Conservation (phyloP, 176 grass and related monocot genomes). For the Otatea glauca region DNA sequence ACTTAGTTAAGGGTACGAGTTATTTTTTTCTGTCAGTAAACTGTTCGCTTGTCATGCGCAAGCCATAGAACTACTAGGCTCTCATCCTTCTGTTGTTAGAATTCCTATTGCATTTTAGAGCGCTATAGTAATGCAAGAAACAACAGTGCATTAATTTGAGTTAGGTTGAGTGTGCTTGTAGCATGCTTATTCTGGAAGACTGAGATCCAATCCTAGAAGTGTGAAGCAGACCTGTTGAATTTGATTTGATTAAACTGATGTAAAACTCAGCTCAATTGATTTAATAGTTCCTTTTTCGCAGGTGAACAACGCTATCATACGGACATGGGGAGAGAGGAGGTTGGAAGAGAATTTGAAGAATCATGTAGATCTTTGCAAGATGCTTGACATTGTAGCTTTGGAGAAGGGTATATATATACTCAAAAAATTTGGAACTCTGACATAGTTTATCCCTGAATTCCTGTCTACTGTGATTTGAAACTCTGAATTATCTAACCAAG, state of each 20-base stretch:
- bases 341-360: constrained; percentile 75
- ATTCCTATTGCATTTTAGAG: neutral
- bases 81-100: neutral
- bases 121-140: neutral
- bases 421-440: neutral
- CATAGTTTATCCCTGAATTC: neutral
- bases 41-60: neutral
- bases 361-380: constrained; percentile 85
- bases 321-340: constrained; percentile 75
- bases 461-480: neutral
- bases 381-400: constrained; percentile 75
- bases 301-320: constrained; percentile 77
- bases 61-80: neutral
- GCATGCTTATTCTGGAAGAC: neutral
- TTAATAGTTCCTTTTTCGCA: constrained; percentile 26
- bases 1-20: neutral
- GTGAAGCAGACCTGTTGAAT: neutral
- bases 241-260: neutral
- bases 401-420: constrained; percentile 74
- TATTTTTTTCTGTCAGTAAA: neutral
- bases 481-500: neutral
- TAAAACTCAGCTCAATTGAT: constrained; percentile 18
- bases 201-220: neutral
- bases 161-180: neutral
- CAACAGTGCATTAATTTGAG: neutral